Evolutionary conservation across 495 filamentous ascomycete species (phyloP).

Genomic region (Tuber borchii): DNA sequence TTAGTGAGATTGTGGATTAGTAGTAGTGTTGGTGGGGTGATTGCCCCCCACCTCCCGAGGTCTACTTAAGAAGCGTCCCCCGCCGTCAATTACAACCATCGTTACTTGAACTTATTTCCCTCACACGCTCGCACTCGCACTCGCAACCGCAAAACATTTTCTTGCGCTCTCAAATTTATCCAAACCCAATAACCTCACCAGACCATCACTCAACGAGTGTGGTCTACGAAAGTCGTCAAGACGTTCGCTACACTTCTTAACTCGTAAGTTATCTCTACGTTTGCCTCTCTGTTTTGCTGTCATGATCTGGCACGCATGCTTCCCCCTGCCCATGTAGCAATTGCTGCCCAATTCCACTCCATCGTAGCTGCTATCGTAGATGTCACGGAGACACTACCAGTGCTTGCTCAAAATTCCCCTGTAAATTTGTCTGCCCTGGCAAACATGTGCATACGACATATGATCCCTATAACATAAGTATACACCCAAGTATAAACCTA

Average conservation of each 20-base stretch:
- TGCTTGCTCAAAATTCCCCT: neutral
- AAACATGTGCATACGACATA: neutral
- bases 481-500: neutral
- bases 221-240: constrained; percentile 60
- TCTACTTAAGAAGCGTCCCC: constrained; percentile 31
- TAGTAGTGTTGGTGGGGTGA: constrained; percentile 10
- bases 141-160: constrained; percentile 20
- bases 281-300: constrained; percentile 4
- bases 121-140: constrained; percentile 10
- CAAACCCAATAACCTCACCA: constrained; percentile 6
- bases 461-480: neutral
- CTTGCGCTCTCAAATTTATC: neutral
- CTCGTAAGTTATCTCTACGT: constrained; percentile 56
- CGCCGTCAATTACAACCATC: constrained; percentile 19
- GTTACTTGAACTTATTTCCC: constrained; percentile 19
- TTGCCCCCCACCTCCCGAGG: constrained; percentile 9
- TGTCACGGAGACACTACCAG: neutral
- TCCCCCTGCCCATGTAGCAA: neutral
- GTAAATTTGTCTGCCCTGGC: neutral
- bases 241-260: constrained; percentile 89
- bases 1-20: neutral
- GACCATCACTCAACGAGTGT: constrained; percentile 53
- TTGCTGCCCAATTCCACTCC: neutral
- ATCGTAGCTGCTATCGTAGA: neutral
- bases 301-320: neutral